These are phyloP conservation scores for Pestalotiopsis sp. DNA, from an alignment of 2,329 filamentous ascomycete genomes.

Conservation along the genomic window DNA sequence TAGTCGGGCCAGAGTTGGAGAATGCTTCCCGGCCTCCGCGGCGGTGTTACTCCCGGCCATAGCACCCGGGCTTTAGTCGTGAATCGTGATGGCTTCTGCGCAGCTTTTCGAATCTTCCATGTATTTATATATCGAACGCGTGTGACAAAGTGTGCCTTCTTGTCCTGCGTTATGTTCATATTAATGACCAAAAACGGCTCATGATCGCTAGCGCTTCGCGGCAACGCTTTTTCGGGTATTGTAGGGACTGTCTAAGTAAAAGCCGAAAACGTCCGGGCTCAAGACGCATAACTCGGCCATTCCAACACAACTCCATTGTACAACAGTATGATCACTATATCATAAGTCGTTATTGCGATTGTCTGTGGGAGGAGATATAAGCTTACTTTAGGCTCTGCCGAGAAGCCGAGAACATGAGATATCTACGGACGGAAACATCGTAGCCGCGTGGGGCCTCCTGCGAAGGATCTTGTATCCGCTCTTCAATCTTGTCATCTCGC, in stretches of 20 bases:
- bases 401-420: too few species aligned
- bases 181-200: neutral
- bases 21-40: neutral
- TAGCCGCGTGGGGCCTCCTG: too few species aligned
- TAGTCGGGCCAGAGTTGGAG: slow-evolving; percentile 5
- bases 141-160: neutral
- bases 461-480: too few species aligned
- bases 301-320: too few species aligned
- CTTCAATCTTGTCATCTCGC: too few species aligned
- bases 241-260: neutral
- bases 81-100: neutral
- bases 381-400: too few species aligned
- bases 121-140: neutral
- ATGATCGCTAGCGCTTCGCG: neutral
- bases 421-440: too few species aligned
- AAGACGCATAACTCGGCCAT: too few species aligned
- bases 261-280: too few species aligned
- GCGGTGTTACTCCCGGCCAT: neutral
- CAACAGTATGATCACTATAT: too few species aligned
- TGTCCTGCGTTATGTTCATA: neutral
- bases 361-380: too few species aligned
- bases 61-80: neutral
- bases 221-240: neutral
- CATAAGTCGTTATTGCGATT: too few species aligned
- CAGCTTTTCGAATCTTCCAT: neutral